phyloP scores from a whole-genome alignment of 164 flowering plant genomes.

The Akebia trifoliata region DNA sequence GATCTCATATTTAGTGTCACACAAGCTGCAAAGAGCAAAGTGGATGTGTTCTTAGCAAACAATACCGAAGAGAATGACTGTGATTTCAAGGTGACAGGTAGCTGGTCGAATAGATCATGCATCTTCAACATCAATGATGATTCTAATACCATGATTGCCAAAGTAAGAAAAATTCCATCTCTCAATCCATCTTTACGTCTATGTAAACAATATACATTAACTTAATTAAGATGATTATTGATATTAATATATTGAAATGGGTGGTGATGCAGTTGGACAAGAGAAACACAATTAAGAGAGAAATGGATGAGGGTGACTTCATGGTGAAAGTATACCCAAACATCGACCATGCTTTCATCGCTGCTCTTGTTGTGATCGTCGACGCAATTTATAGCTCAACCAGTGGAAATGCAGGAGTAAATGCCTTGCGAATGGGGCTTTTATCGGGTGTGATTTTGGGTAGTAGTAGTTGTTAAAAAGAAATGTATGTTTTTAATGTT shows the following conservation, averaged over 20 bases:
- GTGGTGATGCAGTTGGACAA: constrained; percentile 30
- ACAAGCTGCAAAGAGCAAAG: constrained; percentile 28
- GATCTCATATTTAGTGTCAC: constrained; percentile 29
- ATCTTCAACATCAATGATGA: constrained; percentile 19
- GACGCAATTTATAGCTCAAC: too few relatives aligned
- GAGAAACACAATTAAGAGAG: constrained; percentile 13
- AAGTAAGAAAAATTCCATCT: constrained; percentile 22
- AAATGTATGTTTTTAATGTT: too few relatives aligned
- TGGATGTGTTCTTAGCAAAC: constrained; percentile 22
- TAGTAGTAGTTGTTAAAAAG: too few relatives aligned
- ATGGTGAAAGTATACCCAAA: constrained; percentile 24
- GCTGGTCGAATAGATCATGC: constrained; percentile 35
- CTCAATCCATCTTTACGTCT: background rate
- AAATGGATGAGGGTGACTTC: constrained; percentile 23
- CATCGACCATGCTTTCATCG: constrained; percentile 27
- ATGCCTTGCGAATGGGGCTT: too few relatives aligned
- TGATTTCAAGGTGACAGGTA: constrained; percentile 37
- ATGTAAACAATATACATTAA: too few relatives aligned
- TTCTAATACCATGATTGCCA: constrained; percentile 22
- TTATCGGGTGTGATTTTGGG: too few relatives aligned
- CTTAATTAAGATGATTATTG: background rate
- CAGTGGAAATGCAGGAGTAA: too few relatives aligned
- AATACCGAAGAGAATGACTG: constrained; percentile 22
- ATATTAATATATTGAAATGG: background rate
- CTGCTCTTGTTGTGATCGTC: constrained; percentile 21